Percentiles rank a stretch among this genome's conserved stretches.
Evolutionary conservation across 2,329 filamentous ascomycete genomes (phyloP).

Genomic region (Beauveria bassiana): DNA sequence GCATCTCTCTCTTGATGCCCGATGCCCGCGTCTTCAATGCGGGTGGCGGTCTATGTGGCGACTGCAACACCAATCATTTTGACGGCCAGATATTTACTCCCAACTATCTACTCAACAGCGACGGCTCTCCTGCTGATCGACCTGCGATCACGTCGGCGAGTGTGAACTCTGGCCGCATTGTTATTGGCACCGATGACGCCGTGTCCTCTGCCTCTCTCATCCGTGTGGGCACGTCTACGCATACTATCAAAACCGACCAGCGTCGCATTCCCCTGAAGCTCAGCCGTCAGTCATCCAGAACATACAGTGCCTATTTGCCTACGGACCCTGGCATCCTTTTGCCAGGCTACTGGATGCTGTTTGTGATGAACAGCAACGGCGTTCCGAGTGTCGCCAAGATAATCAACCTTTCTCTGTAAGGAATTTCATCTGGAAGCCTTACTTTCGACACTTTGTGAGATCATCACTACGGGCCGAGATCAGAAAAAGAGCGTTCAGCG

Average conservation of each 20-base stretch:
- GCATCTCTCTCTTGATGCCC: constrained; percentile 37
- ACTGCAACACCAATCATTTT: constrained; percentile 39
- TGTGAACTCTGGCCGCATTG: constrained; percentile 22
- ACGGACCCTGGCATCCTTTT: constrained; percentile 39
- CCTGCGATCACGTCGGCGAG: constrained; percentile 32
- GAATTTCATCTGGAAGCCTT: too few species aligned
- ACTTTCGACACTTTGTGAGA: too few species aligned
- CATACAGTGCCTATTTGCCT: constrained; percentile 35
- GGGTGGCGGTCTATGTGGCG: constrained; percentile 45
- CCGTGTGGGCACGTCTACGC: constrained; percentile 41
- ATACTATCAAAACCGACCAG: constrained; percentile 52
- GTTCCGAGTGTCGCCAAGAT: constrained; percentile 32
- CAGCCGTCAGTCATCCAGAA: constrained; percentile 18
- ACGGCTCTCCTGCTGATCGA: constrained; percentile 31
- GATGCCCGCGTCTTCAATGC: constrained; percentile 43
- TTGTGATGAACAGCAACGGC: constrained; percentile 36
- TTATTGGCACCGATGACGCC: constrained; percentile 19
- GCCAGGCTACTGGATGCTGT: constrained; percentile 48
- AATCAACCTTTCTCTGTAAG: not conserved
- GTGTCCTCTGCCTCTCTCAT: constrained; percentile 26
- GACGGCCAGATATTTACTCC: constrained; percentile 49
- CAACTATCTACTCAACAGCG: constrained; percentile 42
- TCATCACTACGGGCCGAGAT: too few species aligned
- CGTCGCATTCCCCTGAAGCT: constrained; percentile 38
- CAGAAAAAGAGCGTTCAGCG: too few species aligned